phyloP scores from a whole-genome alignment of 257 asterid genomes.

The Ballota nigra region DNA sequence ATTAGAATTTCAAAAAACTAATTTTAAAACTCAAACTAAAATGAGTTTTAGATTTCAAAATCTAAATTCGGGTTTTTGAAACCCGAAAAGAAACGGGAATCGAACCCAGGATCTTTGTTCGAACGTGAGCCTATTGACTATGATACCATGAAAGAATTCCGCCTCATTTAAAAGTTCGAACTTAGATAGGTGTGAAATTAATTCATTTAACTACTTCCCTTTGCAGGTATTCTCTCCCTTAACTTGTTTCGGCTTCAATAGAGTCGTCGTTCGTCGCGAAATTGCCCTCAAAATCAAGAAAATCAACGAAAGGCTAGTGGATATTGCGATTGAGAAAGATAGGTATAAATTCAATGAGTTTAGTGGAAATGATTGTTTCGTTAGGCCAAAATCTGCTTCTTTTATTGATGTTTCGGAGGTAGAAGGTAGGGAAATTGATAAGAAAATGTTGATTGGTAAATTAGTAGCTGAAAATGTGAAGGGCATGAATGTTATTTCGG shows the following conservation, averaged over 20 bases:
- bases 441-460: conserved; percentile 8
- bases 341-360: conserved; percentile 38
- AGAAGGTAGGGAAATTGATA: conserved; percentile 39
- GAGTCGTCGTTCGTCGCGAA: conserved; percentile 44
- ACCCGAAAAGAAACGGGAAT: no score
- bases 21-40: no score
- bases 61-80: no score
- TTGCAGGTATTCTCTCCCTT: conserved; percentile 46
- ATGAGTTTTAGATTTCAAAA: no score
- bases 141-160: no score
- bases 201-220: no score
- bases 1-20: no score
- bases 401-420: conserved; percentile 33
- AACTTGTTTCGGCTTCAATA: conserved; percentile 38
- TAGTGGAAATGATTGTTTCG: neutral
- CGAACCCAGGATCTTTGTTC: no score
- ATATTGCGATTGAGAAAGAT: conserved; percentile 42
- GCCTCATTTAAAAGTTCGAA: no score
- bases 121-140: no score
- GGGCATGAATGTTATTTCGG: conserved; percentile 30
- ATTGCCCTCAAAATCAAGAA: conserved; percentile 47
- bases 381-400: conserved; percentile 33
- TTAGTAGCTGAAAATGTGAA: conserved; percentile 14
- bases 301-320: conserved; percentile 37
- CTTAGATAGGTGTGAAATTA: no score